Conservation (phyloP, 208 protist genomes). For the Wallacemonas sp. region DNA sequence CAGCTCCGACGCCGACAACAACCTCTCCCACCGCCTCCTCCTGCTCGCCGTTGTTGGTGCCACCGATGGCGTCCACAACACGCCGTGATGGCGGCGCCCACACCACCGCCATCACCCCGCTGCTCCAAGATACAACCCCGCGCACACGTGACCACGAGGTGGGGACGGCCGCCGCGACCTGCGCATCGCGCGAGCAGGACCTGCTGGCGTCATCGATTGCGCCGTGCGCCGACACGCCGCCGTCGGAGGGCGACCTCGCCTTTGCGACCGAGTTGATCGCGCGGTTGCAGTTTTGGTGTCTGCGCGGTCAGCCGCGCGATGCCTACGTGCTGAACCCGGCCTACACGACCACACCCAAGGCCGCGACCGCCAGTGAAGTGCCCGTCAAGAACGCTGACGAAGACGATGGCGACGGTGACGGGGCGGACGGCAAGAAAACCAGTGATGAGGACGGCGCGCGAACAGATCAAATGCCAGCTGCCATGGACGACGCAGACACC, state of each 20-base stretch:
- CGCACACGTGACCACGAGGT: not conserved
- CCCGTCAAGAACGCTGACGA: too few species aligned
- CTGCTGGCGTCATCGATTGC: not conserved
- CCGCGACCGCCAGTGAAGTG: not conserved
- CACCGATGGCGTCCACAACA: too few species aligned
- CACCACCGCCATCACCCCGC: slow-evolving; percentile 9
- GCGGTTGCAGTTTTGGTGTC: slow-evolving; percentile 70
- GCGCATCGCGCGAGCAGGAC: not conserved
- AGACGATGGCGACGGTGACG: too few species aligned
- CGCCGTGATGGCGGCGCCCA: too few species aligned
- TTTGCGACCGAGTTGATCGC: slow-evolving; percentile 66
- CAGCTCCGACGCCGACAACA: too few species aligned
- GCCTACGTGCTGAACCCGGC: slow-evolving; percentile 22
- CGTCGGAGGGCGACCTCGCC: slow-evolving; percentile 48
- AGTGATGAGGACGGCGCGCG: too few species aligned
- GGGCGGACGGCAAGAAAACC: too few species aligned
- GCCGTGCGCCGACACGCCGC: slow-evolving; percentile 4
- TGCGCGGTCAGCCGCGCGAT: slow-evolving; percentile 53
- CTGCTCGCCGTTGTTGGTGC: too few species aligned
- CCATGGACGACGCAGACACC: not conserved
- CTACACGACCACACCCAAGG: not conserved
- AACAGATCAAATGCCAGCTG: not conserved
- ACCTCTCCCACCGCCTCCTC: too few species aligned
- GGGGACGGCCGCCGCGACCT: not conserved
- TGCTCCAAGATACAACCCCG: too few species aligned